phyloP scores from a whole-genome alignment of 169 alveolate species.

The Toxoplasma gondii region DNA sequence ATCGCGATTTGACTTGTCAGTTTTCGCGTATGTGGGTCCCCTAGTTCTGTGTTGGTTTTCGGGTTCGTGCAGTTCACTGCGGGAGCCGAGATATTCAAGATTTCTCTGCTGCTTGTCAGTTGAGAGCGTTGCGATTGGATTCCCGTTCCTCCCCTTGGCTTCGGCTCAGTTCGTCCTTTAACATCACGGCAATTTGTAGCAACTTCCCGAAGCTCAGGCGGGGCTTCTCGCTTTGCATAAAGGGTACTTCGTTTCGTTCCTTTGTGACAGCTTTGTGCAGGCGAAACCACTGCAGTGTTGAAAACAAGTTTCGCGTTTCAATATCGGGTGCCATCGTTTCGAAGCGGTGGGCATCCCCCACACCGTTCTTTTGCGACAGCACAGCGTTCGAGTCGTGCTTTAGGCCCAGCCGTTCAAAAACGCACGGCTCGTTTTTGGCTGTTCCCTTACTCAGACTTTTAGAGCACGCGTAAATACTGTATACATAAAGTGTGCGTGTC shows the following conservation, averaged over 20 bases:
- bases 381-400: background rate
- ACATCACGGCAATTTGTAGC: background rate
- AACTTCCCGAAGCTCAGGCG: background rate
- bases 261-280: background rate
- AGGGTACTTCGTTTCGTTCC: background rate
- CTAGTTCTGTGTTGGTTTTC: background rate
- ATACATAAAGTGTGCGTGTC: background rate
- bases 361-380: background rate
- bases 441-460: background rate
- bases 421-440: background rate
- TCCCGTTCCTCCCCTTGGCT: background rate
- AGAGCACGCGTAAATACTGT: background rate
- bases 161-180: background rate
- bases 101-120: background rate
- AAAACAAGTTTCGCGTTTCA: background rate
- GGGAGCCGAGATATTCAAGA: background rate
- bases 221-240: background rate
- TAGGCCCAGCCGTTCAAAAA: background rate
- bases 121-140: background rate
- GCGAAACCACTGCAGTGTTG: background rate
- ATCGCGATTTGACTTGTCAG: background rate
- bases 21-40: background rate
- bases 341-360: background rate
- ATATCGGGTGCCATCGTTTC: background rate
- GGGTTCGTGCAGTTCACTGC: background rate